Conservation (phyloP, 2,329 filamentous ascomycete genomes). For the Huntiella decipiens region DNA sequence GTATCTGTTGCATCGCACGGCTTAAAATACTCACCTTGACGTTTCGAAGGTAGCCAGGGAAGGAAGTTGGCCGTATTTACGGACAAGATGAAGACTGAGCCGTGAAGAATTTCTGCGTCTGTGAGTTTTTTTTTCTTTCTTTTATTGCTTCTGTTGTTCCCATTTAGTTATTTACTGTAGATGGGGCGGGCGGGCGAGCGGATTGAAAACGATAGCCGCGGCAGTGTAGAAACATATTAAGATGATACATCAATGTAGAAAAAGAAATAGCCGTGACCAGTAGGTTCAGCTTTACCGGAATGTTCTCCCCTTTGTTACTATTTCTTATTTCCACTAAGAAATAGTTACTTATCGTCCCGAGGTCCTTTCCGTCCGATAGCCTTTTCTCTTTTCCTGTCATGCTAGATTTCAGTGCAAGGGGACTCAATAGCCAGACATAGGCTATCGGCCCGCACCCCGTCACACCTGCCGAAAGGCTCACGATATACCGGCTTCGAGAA, state of each 20-base stretch:
- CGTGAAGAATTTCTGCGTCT: too few species aligned
- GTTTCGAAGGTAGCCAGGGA: too few species aligned
- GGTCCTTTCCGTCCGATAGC: background rate
- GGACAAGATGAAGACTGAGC: too few species aligned
- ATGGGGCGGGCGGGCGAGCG: background rate
- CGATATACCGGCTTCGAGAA: too few species aligned
- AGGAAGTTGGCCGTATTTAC: too few species aligned
- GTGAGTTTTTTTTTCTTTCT: background rate
- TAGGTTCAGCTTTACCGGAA: background rate
- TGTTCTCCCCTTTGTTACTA: background rate
- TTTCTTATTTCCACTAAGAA: background rate
- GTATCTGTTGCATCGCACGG: too few species aligned
- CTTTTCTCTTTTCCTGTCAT: background rate
- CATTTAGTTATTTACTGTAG: background rate
- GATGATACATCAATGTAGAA: background rate
- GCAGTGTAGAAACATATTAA: background rate
- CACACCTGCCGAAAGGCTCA: too few species aligned
- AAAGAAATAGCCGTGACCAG: background rate
- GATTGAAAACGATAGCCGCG: background rate
- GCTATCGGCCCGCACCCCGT: too few species aligned
- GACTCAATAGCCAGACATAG: background rate
- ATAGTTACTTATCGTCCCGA: background rate
- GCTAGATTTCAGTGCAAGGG: background rate
- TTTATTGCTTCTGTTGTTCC: constrained; percentile 1
- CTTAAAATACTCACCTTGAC: too few species aligned